Conservation (phyloP, 306 rosid genomes). For the Ammopiptanthus mongolicus region DNA sequence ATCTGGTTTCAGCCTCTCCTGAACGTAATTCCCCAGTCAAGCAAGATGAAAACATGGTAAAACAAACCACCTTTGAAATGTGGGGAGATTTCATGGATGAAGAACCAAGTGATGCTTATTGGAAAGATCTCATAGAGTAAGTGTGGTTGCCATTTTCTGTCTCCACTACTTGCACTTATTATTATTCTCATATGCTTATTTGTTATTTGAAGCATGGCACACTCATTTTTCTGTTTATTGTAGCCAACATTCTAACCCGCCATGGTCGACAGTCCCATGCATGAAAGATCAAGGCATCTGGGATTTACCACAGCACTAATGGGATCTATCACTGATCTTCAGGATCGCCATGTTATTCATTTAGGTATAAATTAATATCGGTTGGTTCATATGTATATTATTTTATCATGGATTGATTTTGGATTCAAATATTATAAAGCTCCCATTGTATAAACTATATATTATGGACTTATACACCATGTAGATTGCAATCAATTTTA, state of each 20-base stretch:
- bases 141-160: neutral
- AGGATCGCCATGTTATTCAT: slow-evolving; percentile 15
- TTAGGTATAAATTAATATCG: neutral
- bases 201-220: neutral
- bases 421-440: neutral
- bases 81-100: slow-evolving; percentile 52
- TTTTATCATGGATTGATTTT: neutral
- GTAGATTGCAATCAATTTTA: slow-evolving; percentile 1
- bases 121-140: slow-evolving; percentile 51
- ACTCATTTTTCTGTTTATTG: slow-evolving; percentile 14
- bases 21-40: slow-evolving; percentile 25
- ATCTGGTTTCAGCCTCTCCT: slow-evolving; percentile 45
- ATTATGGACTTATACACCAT: neutral
- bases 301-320: slow-evolving; percentile 3
- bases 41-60: slow-evolving; percentile 1
- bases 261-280: slow-evolving; percentile 27
- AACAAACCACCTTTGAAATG: slow-evolving; percentile 31
- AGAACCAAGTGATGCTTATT: slow-evolving; percentile 39
- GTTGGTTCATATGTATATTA: slow-evolving; percentile 15
- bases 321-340: neutral
- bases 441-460: neutral
- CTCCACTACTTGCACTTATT: neutral
- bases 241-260: slow-evolving; percentile 35
- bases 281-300: slow-evolving; percentile 12
- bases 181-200: neutral